Evolutionary conservation across 116 monocot genomes (phyloP).

Genomic region (Iris pallida): DNA sequence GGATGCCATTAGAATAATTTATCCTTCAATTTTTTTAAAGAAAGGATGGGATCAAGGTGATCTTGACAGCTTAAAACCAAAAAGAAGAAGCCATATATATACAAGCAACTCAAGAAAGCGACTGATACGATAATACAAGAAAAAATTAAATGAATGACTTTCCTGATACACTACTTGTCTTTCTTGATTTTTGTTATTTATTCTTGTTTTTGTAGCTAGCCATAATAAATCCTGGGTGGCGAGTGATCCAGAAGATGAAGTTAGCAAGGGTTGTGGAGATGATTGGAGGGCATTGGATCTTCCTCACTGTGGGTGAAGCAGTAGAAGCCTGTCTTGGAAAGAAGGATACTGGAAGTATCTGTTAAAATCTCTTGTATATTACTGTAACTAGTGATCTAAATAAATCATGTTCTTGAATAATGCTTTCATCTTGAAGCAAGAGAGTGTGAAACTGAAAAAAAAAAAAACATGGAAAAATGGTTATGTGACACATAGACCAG

Average conservation of each 20-base stretch:
- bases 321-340: slow-evolving; percentile 54
- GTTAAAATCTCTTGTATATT: background rate
- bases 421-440: too few species aligned
- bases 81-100: too few species aligned
- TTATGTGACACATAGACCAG: too few species aligned
- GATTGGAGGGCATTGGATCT: slow-evolving; percentile 52
- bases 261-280: slow-evolving; percentile 38
- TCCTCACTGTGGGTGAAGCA: slow-evolving; percentile 71
- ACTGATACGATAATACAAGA: background rate
- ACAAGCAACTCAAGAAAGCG: too few species aligned
- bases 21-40: too few species aligned
- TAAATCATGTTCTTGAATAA: too few species aligned
- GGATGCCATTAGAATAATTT: too few species aligned
- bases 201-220: slow-evolving; percentile 38
- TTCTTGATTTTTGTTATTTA: background rate
- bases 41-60: too few species aligned
- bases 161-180: background rate
- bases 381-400: too few species aligned
- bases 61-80: too few species aligned
- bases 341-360: slow-evolving; percentile 16
- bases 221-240: slow-evolving; percentile 73
- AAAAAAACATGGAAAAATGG: too few species aligned
- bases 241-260: slow-evolving; percentile 83
- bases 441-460: too few species aligned
- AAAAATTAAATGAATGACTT: background rate